Evolutionary conservation across 148 eudicot genomes (phyloP), one percentile per base, ranked within the genome.

Genomic region (Hydrangea macrophylla): DNA sequence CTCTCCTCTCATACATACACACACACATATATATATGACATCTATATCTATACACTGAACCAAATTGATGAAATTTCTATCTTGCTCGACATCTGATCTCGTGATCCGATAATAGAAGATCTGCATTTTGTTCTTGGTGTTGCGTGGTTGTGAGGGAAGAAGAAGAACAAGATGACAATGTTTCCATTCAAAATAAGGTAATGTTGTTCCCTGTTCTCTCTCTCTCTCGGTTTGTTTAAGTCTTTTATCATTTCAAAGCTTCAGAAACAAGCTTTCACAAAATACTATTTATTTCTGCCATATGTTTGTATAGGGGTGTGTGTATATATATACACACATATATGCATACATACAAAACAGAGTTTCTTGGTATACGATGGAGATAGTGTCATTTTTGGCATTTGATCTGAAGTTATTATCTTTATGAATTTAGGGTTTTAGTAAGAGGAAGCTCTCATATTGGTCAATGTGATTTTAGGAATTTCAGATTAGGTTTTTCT

Each of bases 61-160:
- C 18, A 42, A n/a, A 22, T 63, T 44, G 31, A 48, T 17, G 67
- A 42, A 26, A 15, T 2, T 11, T 45, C 22, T 7, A 45, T 54
- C 30, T 63, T 32, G 18, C 35, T 6, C 12, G 37, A 30, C 37
- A 8, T 35, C 39, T 35, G 39, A 35, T 35, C 53, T 48, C 40
- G 62, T 8, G 72, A 58, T 72, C 61, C 59, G 39, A 58, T 54
- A 48, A 70, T 64, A 78, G 74, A 80, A 80, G 73, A 70, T 72
- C 62, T 73, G 68, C 31, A 30, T 70, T 62, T 79, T 33, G 67
- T 69, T 75, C 62, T 80, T 65, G 60, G 62, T 45, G 74, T 75
- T 73, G 65, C 44, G 65, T 73, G 68, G 50, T 65, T 64, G 55
- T 58, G 30, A 22, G 35, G 26, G 9, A 57, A 50, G 58, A 77